phyloP scores from a whole-genome alignment of 352 stramenopile species.

The Globisporangium barbulae region DNA sequence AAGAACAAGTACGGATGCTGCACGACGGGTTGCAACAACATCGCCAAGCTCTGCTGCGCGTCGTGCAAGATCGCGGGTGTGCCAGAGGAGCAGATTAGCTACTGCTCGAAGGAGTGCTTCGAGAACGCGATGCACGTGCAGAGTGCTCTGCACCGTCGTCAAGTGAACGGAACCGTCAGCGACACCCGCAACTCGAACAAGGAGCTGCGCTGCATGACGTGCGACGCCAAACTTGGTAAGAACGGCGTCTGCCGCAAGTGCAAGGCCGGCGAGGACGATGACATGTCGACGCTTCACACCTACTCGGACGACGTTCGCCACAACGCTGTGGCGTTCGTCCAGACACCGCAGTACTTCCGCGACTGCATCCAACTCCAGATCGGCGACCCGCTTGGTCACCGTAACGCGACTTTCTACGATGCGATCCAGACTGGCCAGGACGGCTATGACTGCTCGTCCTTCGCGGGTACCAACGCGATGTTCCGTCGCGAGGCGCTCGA shows the following conservation, averaged over 20 bases:
- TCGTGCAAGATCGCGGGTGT: constrained; percentile 84
- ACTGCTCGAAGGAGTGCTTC: constrained; percentile 88
- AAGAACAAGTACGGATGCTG: constrained; percentile 85
- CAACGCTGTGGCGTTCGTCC: constrained; percentile 5
- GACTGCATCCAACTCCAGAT: constrained; percentile 84
- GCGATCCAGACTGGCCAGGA: constrained; percentile 82
- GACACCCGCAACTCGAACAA: constrained; percentile 72
- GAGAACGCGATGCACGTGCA: constrained; percentile 80
- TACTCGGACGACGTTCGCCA: constrained; percentile 76
- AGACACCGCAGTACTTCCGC: constrained; percentile 64
- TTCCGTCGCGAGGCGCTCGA: constrained; percentile 82
- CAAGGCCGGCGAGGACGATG: constrained; percentile 46
- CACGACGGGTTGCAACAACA: constrained; percentile 68
- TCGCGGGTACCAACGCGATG: constrained; percentile 77
- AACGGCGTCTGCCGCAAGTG: constrained; percentile 75
- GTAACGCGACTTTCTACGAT: constrained; percentile 84
- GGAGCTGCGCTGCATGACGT: constrained; percentile 72
- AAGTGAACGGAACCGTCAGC: constrained; percentile 78
- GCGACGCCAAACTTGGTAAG: constrained; percentile 69
- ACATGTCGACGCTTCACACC: constrained; percentile 59
- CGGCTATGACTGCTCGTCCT: constrained; percentile 78
- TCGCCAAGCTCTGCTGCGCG: constrained; percentile 82
- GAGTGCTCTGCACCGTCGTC: constrained; percentile 72
- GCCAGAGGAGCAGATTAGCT: constrained; percentile 80
- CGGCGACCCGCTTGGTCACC: constrained; percentile 75